These are phyloP conservation scores for Aspergillus mulundensis DNA, from an alignment of 495 filamentous ascomycete species.

Conservation along the genomic window DNA sequence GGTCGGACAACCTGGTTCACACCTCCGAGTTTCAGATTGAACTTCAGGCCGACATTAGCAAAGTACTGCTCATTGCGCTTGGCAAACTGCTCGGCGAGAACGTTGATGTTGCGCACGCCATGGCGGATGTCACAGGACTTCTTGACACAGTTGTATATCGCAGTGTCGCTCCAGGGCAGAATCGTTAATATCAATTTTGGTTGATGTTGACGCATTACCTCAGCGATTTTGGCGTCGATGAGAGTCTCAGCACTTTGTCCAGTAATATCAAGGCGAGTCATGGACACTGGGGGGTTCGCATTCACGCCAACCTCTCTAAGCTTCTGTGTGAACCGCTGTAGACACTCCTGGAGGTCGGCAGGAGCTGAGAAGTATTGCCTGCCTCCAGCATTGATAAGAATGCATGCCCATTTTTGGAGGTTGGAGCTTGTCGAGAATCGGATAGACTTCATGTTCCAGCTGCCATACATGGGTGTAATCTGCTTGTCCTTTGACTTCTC, in stretches of 20 bases:
- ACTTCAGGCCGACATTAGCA: constrained; percentile 74
- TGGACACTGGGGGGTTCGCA: constrained; percentile 11
- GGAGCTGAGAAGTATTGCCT: constrained; percentile 6
- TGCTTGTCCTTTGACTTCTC: constrained; percentile 20
- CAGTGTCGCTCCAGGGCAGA: constrained; percentile 46
- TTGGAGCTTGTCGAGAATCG: constrained; percentile 36
- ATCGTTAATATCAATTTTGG: constrained; percentile 60
- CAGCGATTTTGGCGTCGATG: constrained; percentile 26
- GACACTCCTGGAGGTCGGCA: constrained; percentile 7
- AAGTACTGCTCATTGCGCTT: constrained; percentile 51
- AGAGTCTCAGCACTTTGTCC: constrained; percentile 9
- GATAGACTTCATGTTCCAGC: constrained; percentile 54
- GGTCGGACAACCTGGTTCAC: constrained; percentile 62
- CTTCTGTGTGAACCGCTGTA: constrained; percentile 18
- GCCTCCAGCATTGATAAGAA: constrained; percentile 16
- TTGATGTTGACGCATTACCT: constrained; percentile 29
- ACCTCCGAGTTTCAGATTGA: constrained; percentile 85
- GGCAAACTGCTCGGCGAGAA: constrained; percentile 45
- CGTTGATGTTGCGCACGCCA: constrained; percentile 16
- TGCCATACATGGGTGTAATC: constrained; percentile 29
- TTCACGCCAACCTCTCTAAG: constrained; percentile 30
- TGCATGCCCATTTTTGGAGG: constrained; percentile 38
- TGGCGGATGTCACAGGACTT: constrained; percentile 9
- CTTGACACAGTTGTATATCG: constrained; percentile 57
- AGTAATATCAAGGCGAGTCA: constrained; percentile 16